Base-by-base conservation (phyloP, 345 rosid species). In the Ricinus communis region DNA sequence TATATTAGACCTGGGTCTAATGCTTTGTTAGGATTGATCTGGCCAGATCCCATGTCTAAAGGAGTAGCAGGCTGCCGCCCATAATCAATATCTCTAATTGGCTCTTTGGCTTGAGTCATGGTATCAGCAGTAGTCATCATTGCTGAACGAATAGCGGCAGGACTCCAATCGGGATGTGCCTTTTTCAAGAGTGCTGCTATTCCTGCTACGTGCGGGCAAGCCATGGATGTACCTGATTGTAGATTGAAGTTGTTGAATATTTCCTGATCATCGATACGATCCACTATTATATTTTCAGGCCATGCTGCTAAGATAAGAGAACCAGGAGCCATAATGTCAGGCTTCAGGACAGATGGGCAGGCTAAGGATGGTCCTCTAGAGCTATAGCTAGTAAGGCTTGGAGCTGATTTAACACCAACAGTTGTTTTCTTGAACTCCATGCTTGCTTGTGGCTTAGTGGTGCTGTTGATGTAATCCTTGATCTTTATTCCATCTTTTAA, bases 331-430 rank as follows among this genome's bases (percentile, higher is more conserved):
- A 83, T 71, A 24, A 86, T 67, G 47, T 83, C 88, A 2, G 90
- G 93, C 63, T 88, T 88, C 57, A 88, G 55, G n/a, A 86, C 79
- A 33, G 30, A 18, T 5, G 83, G 86, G 62, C 79, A 76, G 66
- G 85, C 78, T 11, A n/a, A 60, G 16, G 87, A 86, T 9, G 93
- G 93, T 8, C 93, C 93, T 65, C 85, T 80, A 0, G 90, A 88
- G 73, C 83, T 86, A 76, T 82, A 88, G 67, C 72, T 71, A 1
- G 88, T 27, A 0, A 84, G 81, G 15, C 54, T 74, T 0, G 90
- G 93, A 18, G 88, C 87, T 5, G 74, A 63, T 73, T 79, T 83
- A 10, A 38, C 62, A 0, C 77, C 81, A 30, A 78, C 21, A 8
- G 38, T 28, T 6, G 86, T 83, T 66, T 36, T 72, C 30, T 22